Base-by-base conservation (phyloP, 1,139 yeast genomes). In the Lodderomyces parapsilosis region DNA sequence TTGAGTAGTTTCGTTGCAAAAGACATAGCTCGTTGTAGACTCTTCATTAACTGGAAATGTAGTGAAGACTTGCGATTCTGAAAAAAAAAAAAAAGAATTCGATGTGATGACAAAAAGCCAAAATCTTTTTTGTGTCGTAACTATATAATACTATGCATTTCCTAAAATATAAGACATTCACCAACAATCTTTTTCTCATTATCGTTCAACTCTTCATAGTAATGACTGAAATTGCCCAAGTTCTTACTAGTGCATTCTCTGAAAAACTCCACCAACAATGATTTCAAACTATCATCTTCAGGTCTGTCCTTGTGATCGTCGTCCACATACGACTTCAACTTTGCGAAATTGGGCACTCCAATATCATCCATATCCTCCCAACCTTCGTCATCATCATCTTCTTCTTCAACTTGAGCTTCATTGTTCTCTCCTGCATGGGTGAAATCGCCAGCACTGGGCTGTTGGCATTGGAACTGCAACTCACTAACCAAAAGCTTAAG, bases 361-460 rank as follows among this genome's bases (percentile, higher is more conserved):
- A 77, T 63, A 45, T 76, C 83, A 10, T 85, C 91, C 53, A 86
- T 66, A 55, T 88, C 96, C 57, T 89, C 96, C 94, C 96, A 90
- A 0, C 76, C 88, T 13, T 69, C 81, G 10, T 60, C 72, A 23
- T 67, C 82, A n/a, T 65, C 81, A 6, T 38, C 72, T 22, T 67
- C 82, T 11, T 65, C 81, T 5, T 38, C 18, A 27, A 19, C 27
- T 0, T 54, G 68, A 1, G 17, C 47, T 0, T 54, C 69, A 2
- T 53, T 65, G 4, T 51, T 63, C 11, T 48, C 60, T 13, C 55
- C 57, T 38, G 55, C 59, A 9, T 70, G 63, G 39, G 68, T 56
- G 49, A 62, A 62, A 44, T 67, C 75, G 35, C 63, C 60, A 0
- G 71, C 68, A 51, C 70, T 67, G 25, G 77, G 68, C 59, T 76